phyloP scores from a whole-genome alignment of 2,329 filamentous ascomycete species.

The Lasiodiplodia sp. region DNA sequence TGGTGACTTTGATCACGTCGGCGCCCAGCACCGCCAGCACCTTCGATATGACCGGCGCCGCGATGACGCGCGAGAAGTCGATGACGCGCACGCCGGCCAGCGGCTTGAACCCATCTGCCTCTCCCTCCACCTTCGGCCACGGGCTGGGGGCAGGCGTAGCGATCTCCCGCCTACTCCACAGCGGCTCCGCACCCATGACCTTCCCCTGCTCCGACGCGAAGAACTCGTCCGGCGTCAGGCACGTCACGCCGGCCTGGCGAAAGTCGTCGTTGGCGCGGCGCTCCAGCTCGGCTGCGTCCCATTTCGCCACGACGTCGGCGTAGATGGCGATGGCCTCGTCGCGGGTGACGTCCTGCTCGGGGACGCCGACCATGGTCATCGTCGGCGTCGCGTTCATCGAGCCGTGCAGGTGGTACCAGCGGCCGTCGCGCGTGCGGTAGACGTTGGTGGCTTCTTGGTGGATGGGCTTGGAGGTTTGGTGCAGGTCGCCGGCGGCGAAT shows the following conservation, averaged over 20 bases:
- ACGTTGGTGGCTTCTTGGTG: constrained; percentile 51
- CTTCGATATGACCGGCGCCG: constrained; percentile 54
- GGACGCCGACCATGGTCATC: constrained; percentile 44
- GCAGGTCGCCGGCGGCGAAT: constrained; percentile 38
- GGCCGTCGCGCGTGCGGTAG: constrained; percentile 55
- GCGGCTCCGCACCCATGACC: constrained; percentile 25
- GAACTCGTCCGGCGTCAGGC: constrained; percentile 49
- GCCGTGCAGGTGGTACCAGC: constrained; percentile 58
- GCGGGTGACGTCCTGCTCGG: constrained; percentile 31
- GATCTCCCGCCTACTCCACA: not conserved
- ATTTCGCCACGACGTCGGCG: constrained; percentile 43
- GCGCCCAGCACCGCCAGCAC: constrained; percentile 57
- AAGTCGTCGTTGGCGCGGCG: constrained; percentile 46
- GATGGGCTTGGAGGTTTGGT: constrained; percentile 32
- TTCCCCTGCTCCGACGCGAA: constrained; percentile 45
- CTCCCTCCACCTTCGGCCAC: constrained; percentile 1
- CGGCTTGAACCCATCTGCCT: constrained; percentile 36
- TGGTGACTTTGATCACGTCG: constrained; percentile 55
- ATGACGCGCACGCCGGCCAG: constrained; percentile 60
- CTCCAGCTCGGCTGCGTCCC: constrained; percentile 47
- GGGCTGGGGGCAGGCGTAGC: not conserved
- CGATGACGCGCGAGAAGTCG: constrained; percentile 59
- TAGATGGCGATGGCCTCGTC: constrained; percentile 46
- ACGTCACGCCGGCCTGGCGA: constrained; percentile 52
- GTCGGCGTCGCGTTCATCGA: constrained; percentile 52